These are phyloP conservation scores for Penicillium glabrum DNA, from an alignment of 2,329 filamentous ascomycete species.

Conservation along the genomic window DNA sequence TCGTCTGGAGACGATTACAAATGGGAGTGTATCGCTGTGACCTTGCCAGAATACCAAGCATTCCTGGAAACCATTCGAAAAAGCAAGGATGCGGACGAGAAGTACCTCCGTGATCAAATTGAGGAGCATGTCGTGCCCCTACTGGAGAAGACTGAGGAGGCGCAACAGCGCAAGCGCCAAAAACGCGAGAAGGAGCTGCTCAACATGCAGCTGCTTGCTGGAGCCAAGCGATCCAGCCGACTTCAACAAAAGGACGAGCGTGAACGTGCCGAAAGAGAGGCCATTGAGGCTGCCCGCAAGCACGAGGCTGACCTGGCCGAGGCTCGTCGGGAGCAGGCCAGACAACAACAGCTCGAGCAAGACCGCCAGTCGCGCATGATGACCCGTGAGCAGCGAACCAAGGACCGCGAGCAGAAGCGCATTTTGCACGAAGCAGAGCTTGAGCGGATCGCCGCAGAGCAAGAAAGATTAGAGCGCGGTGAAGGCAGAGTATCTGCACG, in stretches of 20 bases:
- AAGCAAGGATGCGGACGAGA: constrained; percentile 82
- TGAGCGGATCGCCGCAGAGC: constrained; percentile 73
- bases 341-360: constrained; percentile 64
- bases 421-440: constrained; percentile 83
- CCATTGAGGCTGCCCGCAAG: constrained; percentile 68
- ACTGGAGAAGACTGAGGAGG: constrained; percentile 72
- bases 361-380: constrained; percentile 77
- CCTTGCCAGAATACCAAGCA: constrained; percentile 70
- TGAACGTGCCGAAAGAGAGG: constrained; percentile 71
- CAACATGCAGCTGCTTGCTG: constrained; percentile 82
- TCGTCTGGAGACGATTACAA: constrained; percentile 63
- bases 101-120: constrained; percentile 69
- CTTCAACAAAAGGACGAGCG: constrained; percentile 79
- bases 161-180: constrained; percentile 68
- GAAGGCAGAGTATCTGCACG: constrained; percentile 71
- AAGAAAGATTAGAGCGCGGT: constrained; percentile 58
- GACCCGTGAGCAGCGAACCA: constrained; percentile 81
- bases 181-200: constrained; percentile 78
- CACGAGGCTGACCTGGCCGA: constrained; percentile 63
- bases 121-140: constrained; percentile 78
- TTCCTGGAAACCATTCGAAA: constrained; percentile 72
- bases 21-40: constrained; percentile 91
- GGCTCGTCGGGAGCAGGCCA: constrained; percentile 59
- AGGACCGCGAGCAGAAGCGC: constrained; percentile 80
- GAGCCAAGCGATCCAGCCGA: constrained; percentile 88